These are phyloP conservation scores for Pichia ethanolica DNA, from an alignment of 805 yeast genomes.

Conservation along the genomic window DNA sequence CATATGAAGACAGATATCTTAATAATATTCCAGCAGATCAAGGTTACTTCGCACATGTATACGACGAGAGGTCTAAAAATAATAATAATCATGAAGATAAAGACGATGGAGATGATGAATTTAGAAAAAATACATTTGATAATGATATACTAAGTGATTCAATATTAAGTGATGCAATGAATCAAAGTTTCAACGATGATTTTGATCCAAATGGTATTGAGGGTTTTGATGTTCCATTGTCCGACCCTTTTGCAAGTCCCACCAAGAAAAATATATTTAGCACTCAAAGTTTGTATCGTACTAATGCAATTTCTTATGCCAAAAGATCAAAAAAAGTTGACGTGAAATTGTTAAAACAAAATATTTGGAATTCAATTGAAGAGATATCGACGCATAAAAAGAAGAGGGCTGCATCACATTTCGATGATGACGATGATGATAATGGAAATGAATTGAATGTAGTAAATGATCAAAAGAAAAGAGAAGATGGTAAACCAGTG, in stretches of 20 bases:
- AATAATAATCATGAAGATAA: constrained; percentile 23
- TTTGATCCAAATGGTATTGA: constrained; percentile 21
- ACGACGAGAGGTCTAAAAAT: too few species aligned
- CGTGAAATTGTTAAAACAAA: constrained; percentile 38
- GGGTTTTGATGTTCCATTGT: constrained; percentile 12
- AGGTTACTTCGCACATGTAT: constrained; percentile 38
- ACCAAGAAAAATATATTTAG: background rate
- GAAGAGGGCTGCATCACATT: constrained; percentile 27
- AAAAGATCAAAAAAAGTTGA: constrained; percentile 43
- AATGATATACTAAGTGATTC: constrained; percentile 13
- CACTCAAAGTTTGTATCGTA: background rate
- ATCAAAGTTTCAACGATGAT: constrained; percentile 25
- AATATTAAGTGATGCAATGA: constrained; percentile 15
- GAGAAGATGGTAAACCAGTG: background rate
- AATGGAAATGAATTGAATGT: background rate
- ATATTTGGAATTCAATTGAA: constrained; percentile 37
- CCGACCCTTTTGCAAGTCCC: background rate
- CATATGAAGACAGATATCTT: constrained; percentile 15
- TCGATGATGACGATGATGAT: constrained; percentile 16
- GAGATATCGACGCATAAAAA: constrained; percentile 18
- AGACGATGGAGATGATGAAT: background rate
- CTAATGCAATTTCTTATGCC: constrained; percentile 28
- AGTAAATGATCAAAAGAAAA: background rate
- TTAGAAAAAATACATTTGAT: constrained; percentile 3
- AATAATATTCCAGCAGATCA: constrained; percentile 40